Evolutionary conservation across 2,329 filamentous ascomycete genomes (phyloP), one percentile per base, ranked within the genome.

Genomic region (Alternaria incomplexa): DNA sequence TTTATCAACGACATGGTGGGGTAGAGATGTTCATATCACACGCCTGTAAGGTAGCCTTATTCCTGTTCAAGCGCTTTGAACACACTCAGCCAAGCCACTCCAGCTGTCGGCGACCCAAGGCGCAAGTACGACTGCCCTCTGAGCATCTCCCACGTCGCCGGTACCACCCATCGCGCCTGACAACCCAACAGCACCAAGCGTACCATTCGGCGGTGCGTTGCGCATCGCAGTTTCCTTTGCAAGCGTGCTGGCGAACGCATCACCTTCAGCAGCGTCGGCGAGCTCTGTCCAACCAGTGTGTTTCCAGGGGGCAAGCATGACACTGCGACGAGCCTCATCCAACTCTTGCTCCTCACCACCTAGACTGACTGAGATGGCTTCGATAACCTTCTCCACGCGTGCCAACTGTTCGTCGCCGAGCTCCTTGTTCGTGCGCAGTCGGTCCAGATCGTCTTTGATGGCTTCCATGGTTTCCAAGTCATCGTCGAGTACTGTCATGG

Each of bases 261-360:
- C 61, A 12, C 70, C 71, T 8, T 62, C 70, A 0, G 85, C 86
- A 0, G 87, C 79, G 40, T 88, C 85, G 0, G 91, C 89, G 23
- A 98, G 83, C 54, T 91, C 85, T 45, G 88, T 86, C 96, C 96
- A 99, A 0, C 93, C 92, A 56, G 91, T 88, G 0, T 93, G 89
- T 61, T 93, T 86, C 61, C 90, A 85, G 0, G 96, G 96, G 52
- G 91, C 87, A 22, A 97, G 85, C 87, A 97, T 91, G 17, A 97
- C 87, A 58, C 93, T 90, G 15, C 85, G 88, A 73, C 93, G 89
- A 1, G 92, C 87, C 80, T 96, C 90, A 2, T 86, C 83, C 36
- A 89, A 76, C 46, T 87, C 84, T 53, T 85, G 80, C 40, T 86
- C 83, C 56, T 82, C 79, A 25, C 62, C 78, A 63, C 65, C 74